A percentile compares a stretch with the other conserved stretches of the same genome.
Conservation (phyloP, 2,329 filamentous ascomycete genomes). For the Fusarium sp. region DNA sequence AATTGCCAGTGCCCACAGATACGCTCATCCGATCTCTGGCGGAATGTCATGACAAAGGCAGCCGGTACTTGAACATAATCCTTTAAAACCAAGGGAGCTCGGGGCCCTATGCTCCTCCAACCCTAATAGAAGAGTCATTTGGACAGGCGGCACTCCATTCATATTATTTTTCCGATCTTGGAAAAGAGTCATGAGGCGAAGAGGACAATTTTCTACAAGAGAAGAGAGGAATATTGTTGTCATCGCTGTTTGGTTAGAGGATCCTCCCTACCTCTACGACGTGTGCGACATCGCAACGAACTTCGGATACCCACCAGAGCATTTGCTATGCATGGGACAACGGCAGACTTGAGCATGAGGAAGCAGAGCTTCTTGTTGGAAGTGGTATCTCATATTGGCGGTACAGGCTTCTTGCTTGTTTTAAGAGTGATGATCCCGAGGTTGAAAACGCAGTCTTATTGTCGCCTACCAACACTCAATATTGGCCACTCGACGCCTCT, state of each 20-base stretch:
- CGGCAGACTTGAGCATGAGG: rapidly evolving
- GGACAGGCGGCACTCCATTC: not conserved
- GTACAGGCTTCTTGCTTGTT: conserved; percentile 6
- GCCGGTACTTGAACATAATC: not conserved
- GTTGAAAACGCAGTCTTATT: not conserved
- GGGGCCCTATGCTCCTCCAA: no score
- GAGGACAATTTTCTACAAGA: not conserved
- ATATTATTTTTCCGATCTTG: not conserved
- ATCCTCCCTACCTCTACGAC: not conserved
- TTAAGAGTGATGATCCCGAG: not conserved
- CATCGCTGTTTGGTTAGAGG: conserved; percentile 10
- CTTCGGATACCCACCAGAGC: rapidly evolving
- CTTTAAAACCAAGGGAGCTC: not conserved
- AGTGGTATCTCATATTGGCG: not conserved
- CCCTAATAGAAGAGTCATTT: not conserved
- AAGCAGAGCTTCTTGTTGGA: not conserved
- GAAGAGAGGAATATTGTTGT: not conserved
- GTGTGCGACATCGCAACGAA: not conserved
- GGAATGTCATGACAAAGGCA: not conserved
- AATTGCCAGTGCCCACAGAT: no score
- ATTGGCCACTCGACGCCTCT: rapidly evolving
- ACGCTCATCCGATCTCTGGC: not conserved
- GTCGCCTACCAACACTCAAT: not conserved
- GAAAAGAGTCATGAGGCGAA: not conserved
- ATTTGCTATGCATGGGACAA: rapidly evolving